Evolutionary conservation across 345 rosid genomes (phyloP).

Genomic region (Gossypium turneri): DNA sequence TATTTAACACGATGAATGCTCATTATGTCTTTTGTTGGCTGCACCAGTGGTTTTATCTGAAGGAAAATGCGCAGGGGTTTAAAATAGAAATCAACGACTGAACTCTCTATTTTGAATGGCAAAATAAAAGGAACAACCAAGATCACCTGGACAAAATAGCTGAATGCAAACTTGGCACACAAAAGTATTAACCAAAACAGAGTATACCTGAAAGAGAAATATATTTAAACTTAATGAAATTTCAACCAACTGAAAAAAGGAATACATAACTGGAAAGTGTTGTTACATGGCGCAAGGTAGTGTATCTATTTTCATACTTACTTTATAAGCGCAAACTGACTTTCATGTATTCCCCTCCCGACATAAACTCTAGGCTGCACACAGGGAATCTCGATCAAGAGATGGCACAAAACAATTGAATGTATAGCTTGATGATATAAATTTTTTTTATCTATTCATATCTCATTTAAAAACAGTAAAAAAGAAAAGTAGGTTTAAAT

Average conservation of each 20-base stretch:
- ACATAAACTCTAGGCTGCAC: constrained; percentile 89
- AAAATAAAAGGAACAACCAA: constrained; percentile 14
- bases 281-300: background rate
- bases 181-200: constrained; percentile 82
- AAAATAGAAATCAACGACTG: background rate
- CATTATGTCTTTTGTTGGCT: constrained; percentile 92
- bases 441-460: background rate
- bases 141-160: constrained; percentile 79
- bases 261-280: constrained; percentile 6
- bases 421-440: constrained; percentile 3
- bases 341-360: constrained; percentile 99
- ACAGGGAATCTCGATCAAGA: constrained; percentile 21
- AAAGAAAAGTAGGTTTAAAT: background rate
- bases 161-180: constrained; percentile 60
- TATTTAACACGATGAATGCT: constrained; percentile 54
- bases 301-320: constrained; percentile 37
- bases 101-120: background rate
- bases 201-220: constrained; percentile 67
- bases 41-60: constrained; percentile 80
- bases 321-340: constrained; percentile 87
- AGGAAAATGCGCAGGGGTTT: constrained; percentile 18
- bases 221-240: constrained; percentile 8
- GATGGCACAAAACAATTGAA: constrained; percentile 15
- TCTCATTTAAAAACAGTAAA: background rate
- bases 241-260: constrained; percentile 9